Base-by-base conservation (phyloP, 306 rosid species). In the Styphnolobium japonicum region DNA sequence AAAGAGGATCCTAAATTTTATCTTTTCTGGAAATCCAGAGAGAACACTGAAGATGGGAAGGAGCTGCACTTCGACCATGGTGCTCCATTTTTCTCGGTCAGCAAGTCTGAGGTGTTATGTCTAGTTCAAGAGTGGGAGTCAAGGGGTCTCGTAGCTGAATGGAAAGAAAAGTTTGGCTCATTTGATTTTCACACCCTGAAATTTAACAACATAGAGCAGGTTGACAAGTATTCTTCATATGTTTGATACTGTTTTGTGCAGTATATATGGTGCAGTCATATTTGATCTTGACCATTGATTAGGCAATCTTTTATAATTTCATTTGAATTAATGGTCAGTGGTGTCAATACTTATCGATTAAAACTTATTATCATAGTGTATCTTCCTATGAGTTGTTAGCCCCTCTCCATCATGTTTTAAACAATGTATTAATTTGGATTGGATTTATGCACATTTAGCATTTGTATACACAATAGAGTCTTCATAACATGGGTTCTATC, bases 61-160 rank as follows among this genome's bases (percentile, higher is more conserved):
- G 95, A 92, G 90, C 84, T 95, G 65, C 75, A 84, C 21, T 95
- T 95, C 73, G 97, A 95, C 82, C 97, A 95, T 18, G 97, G 98
- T 27, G 92, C 96, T 82, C 97, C 98, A 11, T 84, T 80, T 87
- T 94, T 94, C 84, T 85, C 85, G 5, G 94, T 86, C 78, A 87
- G 81, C 87, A 85, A 82, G 77, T 58, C 87, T 10, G 95, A 91
- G 48, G 89, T 85, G 39, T 63, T 71, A 45, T 29, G 69, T 58
- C 77, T 94, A 27, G 95, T 90, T 73, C 86, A 56, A 23, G 97
- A 91, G 74, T 94, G 97, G 98, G 94, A 92, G 73, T 79, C 90
- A 29, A 87, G 81, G 86, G 94, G 92, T 46, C 83, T 91, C 7
- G 87, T 88, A 43, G 95, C 97, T 77, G 90, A 86, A 87, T 92